phyloP scores from a whole-genome alignment of 495 filamentous ascomycete species.

The Tuber borchii region DNA sequence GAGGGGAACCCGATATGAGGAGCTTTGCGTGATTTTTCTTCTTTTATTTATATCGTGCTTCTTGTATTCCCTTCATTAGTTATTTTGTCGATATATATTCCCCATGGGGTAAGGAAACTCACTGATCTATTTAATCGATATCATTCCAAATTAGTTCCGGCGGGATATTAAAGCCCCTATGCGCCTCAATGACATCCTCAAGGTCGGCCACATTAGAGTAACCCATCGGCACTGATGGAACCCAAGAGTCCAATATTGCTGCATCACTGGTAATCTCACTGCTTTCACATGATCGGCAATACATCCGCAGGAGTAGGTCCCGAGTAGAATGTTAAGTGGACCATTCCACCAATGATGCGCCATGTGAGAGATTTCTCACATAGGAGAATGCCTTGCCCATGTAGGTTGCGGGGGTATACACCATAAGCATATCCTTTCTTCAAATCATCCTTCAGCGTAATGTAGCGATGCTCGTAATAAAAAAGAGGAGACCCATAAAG shows the following conservation, averaged over 20 bases:
- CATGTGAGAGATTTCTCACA: slow-evolving; percentile 74
- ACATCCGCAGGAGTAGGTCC: slow-evolving; percentile 69
- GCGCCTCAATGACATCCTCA: slow-evolving; percentile 73
- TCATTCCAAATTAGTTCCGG: slow-evolving; percentile 87
- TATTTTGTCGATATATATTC: background rate
- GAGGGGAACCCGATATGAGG: too few species aligned
- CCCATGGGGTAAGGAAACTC: slow-evolving; percentile 53
- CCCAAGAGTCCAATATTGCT: slow-evolving; percentile 79
- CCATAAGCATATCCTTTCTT: slow-evolving; percentile 54
- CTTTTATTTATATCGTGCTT: too few species aligned
- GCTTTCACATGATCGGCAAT: slow-evolving; percentile 66
- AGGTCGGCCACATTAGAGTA: slow-evolving; percentile 70
- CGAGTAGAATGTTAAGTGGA: slow-evolving; percentile 82
- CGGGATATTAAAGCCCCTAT: slow-evolving; percentile 66
- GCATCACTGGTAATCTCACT: slow-evolving; percentile 64
- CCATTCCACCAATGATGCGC: slow-evolving; percentile 71
- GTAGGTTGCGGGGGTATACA: slow-evolving; percentile 76
- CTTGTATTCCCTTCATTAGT: too few species aligned
- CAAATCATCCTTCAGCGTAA: slow-evolving; percentile 44
- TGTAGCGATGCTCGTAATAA: slow-evolving; percentile 67
- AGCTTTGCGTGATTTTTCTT: too few species aligned
- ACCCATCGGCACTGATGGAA: slow-evolving; percentile 78
- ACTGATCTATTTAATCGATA: slow-evolving; percentile 63
- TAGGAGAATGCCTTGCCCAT: slow-evolving; percentile 83
- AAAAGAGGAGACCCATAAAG: slow-evolving; percentile 73